Conservation (phyloP, 2,329 filamentous ascomycete species). For the Zymoseptoria passerinii region DNA sequence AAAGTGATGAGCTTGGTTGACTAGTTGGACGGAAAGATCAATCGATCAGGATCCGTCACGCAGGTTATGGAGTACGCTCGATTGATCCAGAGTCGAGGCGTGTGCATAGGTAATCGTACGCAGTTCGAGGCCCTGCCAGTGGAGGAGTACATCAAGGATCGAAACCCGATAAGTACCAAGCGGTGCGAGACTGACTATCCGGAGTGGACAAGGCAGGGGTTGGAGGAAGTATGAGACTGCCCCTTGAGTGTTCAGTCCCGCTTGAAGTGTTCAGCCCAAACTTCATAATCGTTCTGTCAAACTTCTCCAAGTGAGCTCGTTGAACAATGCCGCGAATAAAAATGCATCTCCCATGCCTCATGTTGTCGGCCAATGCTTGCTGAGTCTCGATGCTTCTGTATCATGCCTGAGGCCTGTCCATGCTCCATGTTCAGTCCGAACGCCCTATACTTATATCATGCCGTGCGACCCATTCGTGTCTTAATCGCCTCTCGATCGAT, state of each 20-base stretch:
- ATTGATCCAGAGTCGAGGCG: slow-evolving; percentile 32
- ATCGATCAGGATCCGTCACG: slow-evolving; percentile 30
- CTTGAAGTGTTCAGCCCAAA: background rate
- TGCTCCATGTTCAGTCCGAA: background rate
- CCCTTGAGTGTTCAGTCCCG: background rate
- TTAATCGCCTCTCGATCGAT: background rate
- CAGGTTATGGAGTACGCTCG: slow-evolving; percentile 33
- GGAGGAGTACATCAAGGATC: slow-evolving; percentile 32
- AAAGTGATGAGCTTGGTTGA: slow-evolving; percentile 36
- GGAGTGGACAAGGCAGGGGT: slow-evolving; percentile 14
- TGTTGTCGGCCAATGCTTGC: background rate
- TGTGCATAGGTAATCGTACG: slow-evolving; percentile 33
- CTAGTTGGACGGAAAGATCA: slow-evolving; percentile 34
- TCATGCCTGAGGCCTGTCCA: background rate
- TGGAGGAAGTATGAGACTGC: slow-evolving; percentile 7
- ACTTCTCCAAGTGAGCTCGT: background rate
- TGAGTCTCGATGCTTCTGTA: background rate
- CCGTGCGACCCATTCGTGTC: background rate
- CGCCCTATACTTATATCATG: background rate
- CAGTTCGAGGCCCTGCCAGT: slow-evolving; percentile 34
- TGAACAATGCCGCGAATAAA: background rate
- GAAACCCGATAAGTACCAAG: slow-evolving; percentile 15
- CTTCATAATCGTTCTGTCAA: background rate
- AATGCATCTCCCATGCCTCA: background rate
- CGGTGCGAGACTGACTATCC: slow-evolving; percentile 12